Conservation (phyloP, 2,329 filamentous ascomycete genomes). For the Aquanectria penicillioides region DNA sequence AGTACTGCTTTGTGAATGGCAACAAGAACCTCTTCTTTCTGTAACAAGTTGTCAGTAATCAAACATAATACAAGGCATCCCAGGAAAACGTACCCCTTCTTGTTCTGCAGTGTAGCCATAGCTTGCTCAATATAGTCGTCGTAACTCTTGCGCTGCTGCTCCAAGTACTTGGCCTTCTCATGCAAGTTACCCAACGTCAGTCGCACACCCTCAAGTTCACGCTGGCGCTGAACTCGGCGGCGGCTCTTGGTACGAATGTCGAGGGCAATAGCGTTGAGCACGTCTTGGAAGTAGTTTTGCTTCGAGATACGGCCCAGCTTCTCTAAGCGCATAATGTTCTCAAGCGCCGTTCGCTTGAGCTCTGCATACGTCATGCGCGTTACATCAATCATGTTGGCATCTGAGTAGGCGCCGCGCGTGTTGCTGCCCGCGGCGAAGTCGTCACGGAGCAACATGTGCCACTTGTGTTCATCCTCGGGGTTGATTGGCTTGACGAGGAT, state of each 20-base stretch:
- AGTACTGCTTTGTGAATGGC: slow-evolving; percentile 98
- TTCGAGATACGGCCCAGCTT: slow-evolving; percentile 87
- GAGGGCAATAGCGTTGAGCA: slow-evolving; percentile 96
- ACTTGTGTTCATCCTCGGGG: slow-evolving; percentile 88
- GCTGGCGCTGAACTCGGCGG: slow-evolving; percentile 87
- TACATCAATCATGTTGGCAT: slow-evolving; percentile 87
- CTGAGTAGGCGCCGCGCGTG: slow-evolving; percentile 88
- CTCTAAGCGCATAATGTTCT: slow-evolving; percentile 93
- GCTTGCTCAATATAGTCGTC: slow-evolving; percentile 99
- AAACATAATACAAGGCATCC: neutral
- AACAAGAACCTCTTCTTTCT: slow-evolving; percentile 92
- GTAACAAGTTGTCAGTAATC: slow-evolving; percentile 33
- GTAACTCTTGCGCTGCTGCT: slow-evolving; percentile 95
- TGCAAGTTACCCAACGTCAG: slow-evolving; percentile 79
- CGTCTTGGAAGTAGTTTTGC: slow-evolving; percentile 93
- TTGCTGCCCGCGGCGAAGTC: slow-evolving; percentile 76
- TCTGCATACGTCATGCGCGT: slow-evolving; percentile 90
- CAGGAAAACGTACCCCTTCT: slow-evolving; percentile 76
- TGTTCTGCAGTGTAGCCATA: slow-evolving; percentile 95
- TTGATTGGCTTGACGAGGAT: slow-evolving; percentile 92
- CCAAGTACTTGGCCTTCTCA: slow-evolving; percentile 90
- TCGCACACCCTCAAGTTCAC: slow-evolving; percentile 86
- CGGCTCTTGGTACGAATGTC: slow-evolving; percentile 98
- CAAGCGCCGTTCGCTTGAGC: slow-evolving; percentile 89
- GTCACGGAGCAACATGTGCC: slow-evolving; percentile 82